Conservation (phyloP, 495 filamentous ascomycete species). For the Hypoxylon subgilvum region DNA sequence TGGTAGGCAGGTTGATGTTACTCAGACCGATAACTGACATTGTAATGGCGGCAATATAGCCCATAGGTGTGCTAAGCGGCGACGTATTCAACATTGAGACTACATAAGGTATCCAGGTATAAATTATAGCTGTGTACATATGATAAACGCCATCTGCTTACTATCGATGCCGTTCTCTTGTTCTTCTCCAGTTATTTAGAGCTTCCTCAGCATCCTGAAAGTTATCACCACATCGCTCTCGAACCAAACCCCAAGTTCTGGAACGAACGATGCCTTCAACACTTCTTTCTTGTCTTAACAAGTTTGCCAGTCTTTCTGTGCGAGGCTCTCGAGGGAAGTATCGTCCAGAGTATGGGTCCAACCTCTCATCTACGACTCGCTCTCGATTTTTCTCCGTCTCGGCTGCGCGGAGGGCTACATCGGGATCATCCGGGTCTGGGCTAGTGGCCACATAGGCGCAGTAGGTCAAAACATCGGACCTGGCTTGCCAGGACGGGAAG, state of each 20-base stretch:
- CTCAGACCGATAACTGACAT: slow-evolving; percentile 16
- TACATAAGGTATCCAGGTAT: no score
- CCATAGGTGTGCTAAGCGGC: neutral
- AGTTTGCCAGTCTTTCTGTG: slow-evolving; percentile 77
- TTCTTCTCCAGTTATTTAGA: slow-evolving; percentile 57
- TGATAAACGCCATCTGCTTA: no score
- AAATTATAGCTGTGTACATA: no score
- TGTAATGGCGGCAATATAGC: slow-evolving; percentile 8
- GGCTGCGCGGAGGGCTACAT: slow-evolving; percentile 68
- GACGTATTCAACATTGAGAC: neutral
- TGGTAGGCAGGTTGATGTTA: no score
- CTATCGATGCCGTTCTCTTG: slow-evolving; percentile 20
- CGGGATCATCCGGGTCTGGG: slow-evolving; percentile 88
- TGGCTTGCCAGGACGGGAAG: slow-evolving; percentile 85
- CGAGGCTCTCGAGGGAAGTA: slow-evolving; percentile 84
- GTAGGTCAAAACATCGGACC: slow-evolving; percentile 86
- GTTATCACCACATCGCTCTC: slow-evolving; percentile 72
- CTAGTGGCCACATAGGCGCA: slow-evolving; percentile 87
- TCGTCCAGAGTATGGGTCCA: slow-evolving; percentile 89
- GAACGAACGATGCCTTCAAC: slow-evolving; percentile 87
- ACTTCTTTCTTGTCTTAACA: slow-evolving; percentile 81
- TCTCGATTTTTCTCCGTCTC: slow-evolving; percentile 76
- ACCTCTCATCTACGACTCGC: slow-evolving; percentile 80
- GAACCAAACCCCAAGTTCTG: slow-evolving; percentile 82
- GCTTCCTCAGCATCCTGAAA: slow-evolving; percentile 65